Percentiles rank a stretch among this genome's conserved stretches.
phyloP scores from a whole-genome alignment of 495 filamentous ascomycete genomes.

The Aspergillus ellipticus region DNA sequence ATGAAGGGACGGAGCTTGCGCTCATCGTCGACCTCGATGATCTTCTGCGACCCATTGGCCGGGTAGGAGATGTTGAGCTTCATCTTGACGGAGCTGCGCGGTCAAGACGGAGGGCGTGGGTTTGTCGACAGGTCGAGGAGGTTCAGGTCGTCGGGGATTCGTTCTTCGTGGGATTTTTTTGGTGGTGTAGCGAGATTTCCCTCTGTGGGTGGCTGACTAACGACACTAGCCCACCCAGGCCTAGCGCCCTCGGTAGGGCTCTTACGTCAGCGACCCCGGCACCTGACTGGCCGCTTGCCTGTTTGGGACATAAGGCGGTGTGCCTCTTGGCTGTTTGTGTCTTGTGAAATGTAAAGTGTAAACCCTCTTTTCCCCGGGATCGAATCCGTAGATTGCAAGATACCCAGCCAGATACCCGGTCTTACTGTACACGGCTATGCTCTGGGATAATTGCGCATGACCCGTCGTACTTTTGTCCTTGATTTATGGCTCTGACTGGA shows the following conservation, averaged over 20 bases:
- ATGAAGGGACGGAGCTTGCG: slow-evolving; percentile 83
- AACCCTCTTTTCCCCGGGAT: no score
- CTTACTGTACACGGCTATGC: no score
- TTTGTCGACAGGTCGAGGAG: slow-evolving; percentile 46
- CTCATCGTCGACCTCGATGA: slow-evolving; percentile 98
- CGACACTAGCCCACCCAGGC: slow-evolving; percentile 17
- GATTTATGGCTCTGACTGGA: no score
- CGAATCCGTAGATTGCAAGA: no score
- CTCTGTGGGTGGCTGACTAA: slow-evolving; percentile 31
- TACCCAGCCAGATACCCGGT: no score
- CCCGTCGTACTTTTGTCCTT: no score
- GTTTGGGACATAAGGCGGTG: no score
- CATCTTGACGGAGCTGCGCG: slow-evolving; percentile 59
- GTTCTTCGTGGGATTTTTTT: slow-evolving; percentile 27
- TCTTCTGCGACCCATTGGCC: slow-evolving; percentile 97
- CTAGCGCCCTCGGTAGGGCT: slow-evolving; percentile 24
- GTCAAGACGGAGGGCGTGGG: slow-evolving; percentile 51
- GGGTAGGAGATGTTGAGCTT: slow-evolving; percentile 98
- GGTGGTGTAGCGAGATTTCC: slow-evolving; percentile 36
- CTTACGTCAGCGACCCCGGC: slow-evolving; percentile 22
- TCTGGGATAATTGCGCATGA: no score
- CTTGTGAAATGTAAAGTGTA: no score
- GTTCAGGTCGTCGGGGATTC: slow-evolving; percentile 34
- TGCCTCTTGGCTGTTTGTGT: no score
- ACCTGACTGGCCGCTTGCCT: background rate